Evolutionary conservation across 768 basidiomycete genomes (phyloP), one percentile per base, ranked within the genome.

Genomic region (Termitomyces sp.): DNA sequence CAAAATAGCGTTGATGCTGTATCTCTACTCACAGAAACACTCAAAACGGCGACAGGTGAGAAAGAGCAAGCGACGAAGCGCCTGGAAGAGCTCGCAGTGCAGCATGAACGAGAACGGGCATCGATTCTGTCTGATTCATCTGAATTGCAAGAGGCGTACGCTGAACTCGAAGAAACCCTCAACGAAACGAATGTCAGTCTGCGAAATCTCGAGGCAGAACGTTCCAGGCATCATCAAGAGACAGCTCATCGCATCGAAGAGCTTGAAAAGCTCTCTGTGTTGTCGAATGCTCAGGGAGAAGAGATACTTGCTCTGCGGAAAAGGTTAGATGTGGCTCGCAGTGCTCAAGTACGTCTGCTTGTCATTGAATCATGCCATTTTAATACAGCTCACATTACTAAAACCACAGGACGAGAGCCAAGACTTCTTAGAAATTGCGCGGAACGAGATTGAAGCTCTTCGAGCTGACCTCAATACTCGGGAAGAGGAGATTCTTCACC

Each of bases 401-500:
- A 30, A 58, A 43, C 47, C 51, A 22, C 69, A 84, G 70, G 78
- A 81, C 3, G 88, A 92, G 67, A 81, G 83, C 49, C 75, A 77
- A 35, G 81, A 79, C 37, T 79, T 88, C 68, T 72, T 91, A 55
- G 73, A 78, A 53, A 77, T 79, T 54, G 82, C 84, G 5, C 82
- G 83, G 57, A 77, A 79, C 53, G 91, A 92, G 63, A 77, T 88
- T 55, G 90, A 92, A 70, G 57, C 70, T n/a, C 77, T 90, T 34
- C 83, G 83, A 19, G 69, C 74, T 50, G 87, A 91, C 58, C 67
- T 90, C 30, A 67, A 66, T 42, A 71, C 74, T 51, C 85, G 83
- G 61, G 85, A 88, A 46, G 79, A 85, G 52, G 88, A 92, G 65
- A 69, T 90, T 53, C 79, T 83, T 59, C 77, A 73, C 38, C 74